Conservation (phyloP, 768 basidiomycete genomes). For the Naganishia kalamii region DNA sequence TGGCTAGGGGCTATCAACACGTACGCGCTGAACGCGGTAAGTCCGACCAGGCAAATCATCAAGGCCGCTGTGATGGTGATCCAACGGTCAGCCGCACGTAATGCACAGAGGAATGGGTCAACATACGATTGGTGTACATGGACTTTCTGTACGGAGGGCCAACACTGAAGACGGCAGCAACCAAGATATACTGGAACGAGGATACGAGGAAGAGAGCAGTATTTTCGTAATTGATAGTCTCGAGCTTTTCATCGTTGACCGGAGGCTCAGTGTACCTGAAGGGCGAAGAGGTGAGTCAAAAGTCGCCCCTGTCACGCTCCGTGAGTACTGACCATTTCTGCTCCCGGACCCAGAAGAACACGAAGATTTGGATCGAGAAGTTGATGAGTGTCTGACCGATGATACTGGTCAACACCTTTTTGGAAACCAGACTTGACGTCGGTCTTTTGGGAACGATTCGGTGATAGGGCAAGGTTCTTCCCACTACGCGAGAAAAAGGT, state of each 20-base stretch:
- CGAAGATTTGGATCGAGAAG: slow-evolving; percentile 72
- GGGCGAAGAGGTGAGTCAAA: too few species aligned
- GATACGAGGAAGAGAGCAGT: slow-evolving; percentile 85
- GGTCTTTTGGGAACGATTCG: slow-evolving; percentile 82
- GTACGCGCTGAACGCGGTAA: slow-evolving; percentile 68
- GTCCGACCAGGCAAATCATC: slow-evolving; percentile 64
- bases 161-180: slow-evolving; percentile 95
- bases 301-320: background rate
- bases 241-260: slow-evolving; percentile 62
- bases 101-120: background rate
- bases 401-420: slow-evolving; percentile 86
- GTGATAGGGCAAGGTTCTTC: slow-evolving; percentile 81
- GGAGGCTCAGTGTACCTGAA: slow-evolving; percentile 71
- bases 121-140: slow-evolving; percentile 87
- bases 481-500: slow-evolving; percentile 61
- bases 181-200: slow-evolving; percentile 96
- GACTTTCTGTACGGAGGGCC: slow-evolving; percentile 93
- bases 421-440: slow-evolving; percentile 90
- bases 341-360: slow-evolving; percentile 76
- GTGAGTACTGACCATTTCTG: slow-evolving; percentile 66
- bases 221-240: slow-evolving; percentile 85
- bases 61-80: slow-evolving; percentile 58
- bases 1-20: slow-evolving; percentile 68
- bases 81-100: background rate
- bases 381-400: slow-evolving; percentile 87